A percentile compares a stretch with the other conserved stretches of the same genome.
Evolutionary conservation across 352 stramenopile genomes (phyloP).

Genomic region (Phytophthora fragariaefolia): DNA sequence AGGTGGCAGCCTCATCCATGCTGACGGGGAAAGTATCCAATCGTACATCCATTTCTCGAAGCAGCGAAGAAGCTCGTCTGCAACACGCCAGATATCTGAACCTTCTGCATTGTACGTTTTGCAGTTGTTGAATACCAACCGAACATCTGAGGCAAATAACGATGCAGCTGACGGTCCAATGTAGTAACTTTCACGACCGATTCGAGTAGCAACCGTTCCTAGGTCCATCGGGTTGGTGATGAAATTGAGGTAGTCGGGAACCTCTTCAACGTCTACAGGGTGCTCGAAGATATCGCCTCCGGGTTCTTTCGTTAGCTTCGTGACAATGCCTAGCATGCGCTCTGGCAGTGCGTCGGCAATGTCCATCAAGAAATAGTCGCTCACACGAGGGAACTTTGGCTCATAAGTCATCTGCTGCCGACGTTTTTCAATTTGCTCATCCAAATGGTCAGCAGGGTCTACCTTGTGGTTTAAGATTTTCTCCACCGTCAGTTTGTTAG

Average conservation of each 20-base stretch:
- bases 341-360: conserved; percentile 74
- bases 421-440: conserved; percentile 85
- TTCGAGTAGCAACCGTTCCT: conserved; percentile 73
- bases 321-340: conserved; percentile 78
- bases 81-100: conserved; percentile 83
- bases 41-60: conserved; percentile 92
- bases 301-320: conserved; percentile 83
- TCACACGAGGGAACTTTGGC: conserved; percentile 75
- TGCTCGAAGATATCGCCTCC: conserved; percentile 86
- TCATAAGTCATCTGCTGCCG: conserved; percentile 58
- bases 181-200: conserved; percentile 86
- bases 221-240: conserved; percentile 91
- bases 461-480: conserved; percentile 91
- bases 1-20: conserved; percentile 78
- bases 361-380: conserved; percentile 83
- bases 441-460: conserved; percentile 78
- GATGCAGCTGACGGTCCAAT: conserved; percentile 68
- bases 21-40: conserved; percentile 79
- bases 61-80: conserved; percentile 67
- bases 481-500: conserved; percentile 88
- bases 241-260: conserved; percentile 87
- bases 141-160: conserved; percentile 86
- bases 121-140: conserved; percentile 89
- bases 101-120: conserved; percentile 85
- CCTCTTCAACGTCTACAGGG: conserved; percentile 81